Percentiles rank a stretch among this genome's conserved stretches.
These are phyloP conservation scores for Mortierella sp. DNA, from an alignment of 371 early-diverging fungal genomes.

Conservation along the genomic window DNA sequence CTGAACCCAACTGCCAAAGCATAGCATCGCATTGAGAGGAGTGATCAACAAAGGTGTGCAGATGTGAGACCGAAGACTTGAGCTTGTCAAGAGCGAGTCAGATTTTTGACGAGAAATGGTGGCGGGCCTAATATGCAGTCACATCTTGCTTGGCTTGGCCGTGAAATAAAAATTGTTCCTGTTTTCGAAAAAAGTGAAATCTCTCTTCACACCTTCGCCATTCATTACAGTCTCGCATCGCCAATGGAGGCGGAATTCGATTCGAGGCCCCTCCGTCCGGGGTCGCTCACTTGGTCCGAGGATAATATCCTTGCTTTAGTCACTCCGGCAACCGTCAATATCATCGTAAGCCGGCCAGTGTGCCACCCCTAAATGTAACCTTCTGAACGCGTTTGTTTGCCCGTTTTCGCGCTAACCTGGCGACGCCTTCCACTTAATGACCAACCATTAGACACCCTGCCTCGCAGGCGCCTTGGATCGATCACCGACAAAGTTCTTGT, in stretches of 20 bases:
- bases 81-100: too few relatives aligned
- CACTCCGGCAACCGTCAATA: constrained; percentile 31
- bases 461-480: constrained; percentile 20
- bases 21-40: too few relatives aligned
- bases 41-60: too few relatives aligned
- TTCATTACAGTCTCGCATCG: background rate
- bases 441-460: constrained; percentile 29
- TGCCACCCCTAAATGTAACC: background rate
- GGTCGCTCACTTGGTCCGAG: constrained; percentile 53
- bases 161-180: background rate
- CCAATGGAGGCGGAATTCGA: constrained; percentile 46
- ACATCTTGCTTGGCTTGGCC: background rate
- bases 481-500: constrained; percentile 13
- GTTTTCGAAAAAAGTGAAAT: background rate
- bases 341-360: constrained; percentile 25
- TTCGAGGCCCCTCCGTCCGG: constrained; percentile 38
- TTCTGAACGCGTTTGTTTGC: background rate
- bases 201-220: background rate
- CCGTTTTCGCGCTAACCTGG: background rate
- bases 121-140: background rate
- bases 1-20: too few relatives aligned
- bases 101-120: too few relatives aligned
- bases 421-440: background rate
- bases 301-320: constrained; percentile 45
- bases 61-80: too few relatives aligned